Evolutionary conservation across 2,329 filamentous ascomycete species (phyloP).

Genomic region (Biscogniauxia mediterranea): DNA sequence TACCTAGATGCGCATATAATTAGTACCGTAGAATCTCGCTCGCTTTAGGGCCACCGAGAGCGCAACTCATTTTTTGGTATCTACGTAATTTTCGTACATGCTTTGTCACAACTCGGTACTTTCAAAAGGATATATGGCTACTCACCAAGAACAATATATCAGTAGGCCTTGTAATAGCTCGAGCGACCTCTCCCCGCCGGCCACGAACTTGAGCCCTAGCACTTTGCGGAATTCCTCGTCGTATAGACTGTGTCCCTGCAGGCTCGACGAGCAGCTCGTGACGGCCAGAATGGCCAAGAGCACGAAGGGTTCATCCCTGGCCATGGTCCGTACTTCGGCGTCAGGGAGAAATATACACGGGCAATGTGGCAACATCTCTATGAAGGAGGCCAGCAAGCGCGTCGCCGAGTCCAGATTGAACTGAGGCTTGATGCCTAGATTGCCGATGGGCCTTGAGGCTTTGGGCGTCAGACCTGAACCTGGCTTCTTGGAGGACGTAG

Average conservation of each 20-base stretch:
- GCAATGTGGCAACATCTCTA: constrained; percentile 38
- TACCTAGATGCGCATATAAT: constrained; percentile 39
- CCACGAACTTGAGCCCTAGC: constrained; percentile 54
- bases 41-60: too few species aligned
- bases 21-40: neutral
- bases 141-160: constrained; percentile 57
- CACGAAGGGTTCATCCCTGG: constrained; percentile 49
- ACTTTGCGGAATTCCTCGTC: constrained; percentile 59
- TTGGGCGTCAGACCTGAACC: neutral
- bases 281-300: constrained; percentile 53
- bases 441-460: constrained; percentile 33
- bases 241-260: constrained; percentile 52
- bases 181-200: constrained; percentile 54
- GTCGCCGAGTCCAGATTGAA: constrained; percentile 56
- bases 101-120: constrained; percentile 3
- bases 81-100: too few species aligned
- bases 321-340: constrained; percentile 43
- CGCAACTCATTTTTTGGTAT: too few species aligned
- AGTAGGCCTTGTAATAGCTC: constrained; percentile 57
- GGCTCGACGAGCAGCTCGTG: constrained; percentile 45
- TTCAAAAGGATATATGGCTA: neutral
- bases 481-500: constrained; percentile 3
- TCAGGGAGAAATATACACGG: constrained; percentile 44
- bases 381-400: constrained; percentile 44
- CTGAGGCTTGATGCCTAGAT: constrained; percentile 46